Evolutionary conservation across 2,329 filamentous ascomycete species (phyloP).

Genomic region (Xenoacremonium recifei): DNA sequence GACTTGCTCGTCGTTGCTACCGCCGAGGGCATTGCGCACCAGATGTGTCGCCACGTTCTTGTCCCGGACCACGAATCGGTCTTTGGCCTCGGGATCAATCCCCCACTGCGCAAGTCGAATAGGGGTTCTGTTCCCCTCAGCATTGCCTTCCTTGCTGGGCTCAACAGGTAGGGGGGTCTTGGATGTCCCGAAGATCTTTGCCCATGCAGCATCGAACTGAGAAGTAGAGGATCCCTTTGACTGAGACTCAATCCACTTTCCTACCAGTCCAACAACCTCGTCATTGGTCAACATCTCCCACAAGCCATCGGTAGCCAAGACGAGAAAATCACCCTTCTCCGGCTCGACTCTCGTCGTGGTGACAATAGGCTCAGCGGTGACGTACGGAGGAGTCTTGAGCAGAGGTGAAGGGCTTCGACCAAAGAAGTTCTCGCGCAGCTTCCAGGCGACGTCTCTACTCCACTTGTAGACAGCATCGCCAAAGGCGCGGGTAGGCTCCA

Average conservation of each 20-base stretch:
- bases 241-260: constrained; percentile 92
- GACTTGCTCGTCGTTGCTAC: constrained; percentile 89
- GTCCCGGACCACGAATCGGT: constrained; percentile 90
- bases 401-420: constrained; percentile 73
- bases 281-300: constrained; percentile 99
- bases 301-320: constrained; percentile 92
- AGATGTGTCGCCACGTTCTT: constrained; percentile 96
- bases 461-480: constrained; percentile 98
- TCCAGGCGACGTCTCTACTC: constrained; percentile 79
- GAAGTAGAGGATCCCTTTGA: constrained; percentile 49
- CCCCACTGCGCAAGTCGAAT: constrained; percentile 92
- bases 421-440: constrained; percentile 84
- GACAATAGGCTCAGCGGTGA: constrained; percentile 92
- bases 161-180: constrained; percentile 72
- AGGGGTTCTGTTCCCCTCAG: constrained; percentile 77
- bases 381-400: constrained; percentile 90
- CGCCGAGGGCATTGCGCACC: constrained; percentile 90
- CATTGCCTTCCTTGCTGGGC: constrained; percentile 45
- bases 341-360: constrained; percentile 92
- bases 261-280: constrained; percentile 93
- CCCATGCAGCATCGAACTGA: constrained; percentile 71
- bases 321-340: constrained; percentile 87
- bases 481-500: constrained; percentile 92
- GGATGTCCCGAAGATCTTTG: constrained; percentile 55
- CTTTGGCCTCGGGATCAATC: constrained; percentile 67